Evolutionary conservation across 139 green algal genomes (phyloP).

Genomic region (Axilococcus clingmanii): DNA sequence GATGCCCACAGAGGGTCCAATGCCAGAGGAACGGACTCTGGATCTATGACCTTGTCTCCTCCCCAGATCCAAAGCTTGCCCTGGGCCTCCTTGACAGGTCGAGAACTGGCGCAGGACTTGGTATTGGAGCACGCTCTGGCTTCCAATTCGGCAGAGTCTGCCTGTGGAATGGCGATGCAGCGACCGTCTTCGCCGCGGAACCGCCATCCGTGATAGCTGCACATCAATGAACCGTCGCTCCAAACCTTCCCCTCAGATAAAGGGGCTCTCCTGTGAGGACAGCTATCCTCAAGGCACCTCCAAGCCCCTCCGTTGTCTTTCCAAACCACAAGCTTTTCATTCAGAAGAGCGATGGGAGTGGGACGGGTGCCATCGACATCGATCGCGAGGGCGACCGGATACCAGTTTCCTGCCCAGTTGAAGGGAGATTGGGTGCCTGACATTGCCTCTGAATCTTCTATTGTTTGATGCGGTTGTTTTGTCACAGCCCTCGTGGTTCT

Average conservation of each 20-base stretch:
- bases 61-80: slow-evolving; percentile 12
- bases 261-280: slow-evolving; percentile 11
- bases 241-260: slow-evolving; percentile 11
- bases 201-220: slow-evolving; percentile 4
- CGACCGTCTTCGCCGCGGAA: slow-evolving; percentile 7
- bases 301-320: slow-evolving; percentile 1
- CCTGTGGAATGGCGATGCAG: slow-evolving; percentile 3
- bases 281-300: slow-evolving; percentile 13
- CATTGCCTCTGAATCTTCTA: no score
- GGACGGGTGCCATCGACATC: not conserved
- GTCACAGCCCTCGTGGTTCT: no score
- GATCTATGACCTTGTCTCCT: not conserved
- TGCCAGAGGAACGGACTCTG: not conserved
- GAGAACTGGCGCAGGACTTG: slow-evolving; percentile 1
- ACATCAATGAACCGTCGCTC: not conserved
- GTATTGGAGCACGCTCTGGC: not conserved
- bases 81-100: slow-evolving; percentile 2
- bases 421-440: no score
- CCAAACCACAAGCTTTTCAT: slow-evolving; percentile 1
- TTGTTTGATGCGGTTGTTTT: no score
- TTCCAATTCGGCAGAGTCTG: not conserved
- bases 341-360: not conserved
- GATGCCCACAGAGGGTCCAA: not conserved
- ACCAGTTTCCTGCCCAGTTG: slow-evolving; percentile 5
- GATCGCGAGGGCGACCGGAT: not conserved